Percentiles rank a stretch among this genome's conserved stretches.
Conservation (phyloP, 345 rosid species). For the Hypericum androsaemum region DNA sequence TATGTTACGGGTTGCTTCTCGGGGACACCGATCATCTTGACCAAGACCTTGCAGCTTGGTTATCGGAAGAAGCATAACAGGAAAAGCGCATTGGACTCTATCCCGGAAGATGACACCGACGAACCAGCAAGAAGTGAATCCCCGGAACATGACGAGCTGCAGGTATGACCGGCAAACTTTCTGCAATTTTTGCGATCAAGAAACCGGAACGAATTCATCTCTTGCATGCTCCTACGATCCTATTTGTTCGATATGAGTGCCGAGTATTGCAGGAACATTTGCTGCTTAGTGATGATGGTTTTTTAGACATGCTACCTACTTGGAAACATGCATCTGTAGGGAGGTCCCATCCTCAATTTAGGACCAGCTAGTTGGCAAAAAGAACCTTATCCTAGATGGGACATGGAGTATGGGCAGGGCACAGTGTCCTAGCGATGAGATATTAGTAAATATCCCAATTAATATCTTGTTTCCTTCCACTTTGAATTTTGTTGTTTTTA, state of each 20-base stretch:
- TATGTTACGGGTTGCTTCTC: slow-evolving; percentile 70
- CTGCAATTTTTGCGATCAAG: neutral
- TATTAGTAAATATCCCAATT: slow-evolving; percentile 11
- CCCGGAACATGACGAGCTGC: slow-evolving; percentile 39
- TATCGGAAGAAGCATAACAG: slow-evolving; percentile 57
- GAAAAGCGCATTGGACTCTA: slow-evolving; percentile 49
- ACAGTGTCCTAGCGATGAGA: slow-evolving; percentile 22
- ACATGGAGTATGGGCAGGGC: slow-evolving; percentile 24
- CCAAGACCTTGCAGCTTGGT: slow-evolving; percentile 62
- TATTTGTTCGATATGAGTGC: no score
- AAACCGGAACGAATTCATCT: neutral
- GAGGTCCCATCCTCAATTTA: slow-evolving; percentile 11
- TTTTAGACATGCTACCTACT: slow-evolving; percentile 26
- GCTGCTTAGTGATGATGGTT: neutral
- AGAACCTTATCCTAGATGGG: slow-evolving; percentile 28
- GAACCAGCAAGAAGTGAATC: slow-evolving; percentile 35
- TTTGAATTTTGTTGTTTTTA: slow-evolving; percentile 6
- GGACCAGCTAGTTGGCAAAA: slow-evolving; percentile 12
- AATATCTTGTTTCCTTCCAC: slow-evolving; percentile 1
- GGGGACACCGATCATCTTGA: slow-evolving; percentile 69
- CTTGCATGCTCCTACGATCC: neutral
- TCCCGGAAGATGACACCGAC: slow-evolving; percentile 62
- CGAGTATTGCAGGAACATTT: no score
- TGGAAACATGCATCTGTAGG: slow-evolving; percentile 20
- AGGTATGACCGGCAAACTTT: slow-evolving; percentile 39